Evolutionary conservation across 192 early-diverging fungal species (phyloP), one percentile per base, ranked within the genome.

Genomic region (Jimgerdemannia flammicorona): DNA sequence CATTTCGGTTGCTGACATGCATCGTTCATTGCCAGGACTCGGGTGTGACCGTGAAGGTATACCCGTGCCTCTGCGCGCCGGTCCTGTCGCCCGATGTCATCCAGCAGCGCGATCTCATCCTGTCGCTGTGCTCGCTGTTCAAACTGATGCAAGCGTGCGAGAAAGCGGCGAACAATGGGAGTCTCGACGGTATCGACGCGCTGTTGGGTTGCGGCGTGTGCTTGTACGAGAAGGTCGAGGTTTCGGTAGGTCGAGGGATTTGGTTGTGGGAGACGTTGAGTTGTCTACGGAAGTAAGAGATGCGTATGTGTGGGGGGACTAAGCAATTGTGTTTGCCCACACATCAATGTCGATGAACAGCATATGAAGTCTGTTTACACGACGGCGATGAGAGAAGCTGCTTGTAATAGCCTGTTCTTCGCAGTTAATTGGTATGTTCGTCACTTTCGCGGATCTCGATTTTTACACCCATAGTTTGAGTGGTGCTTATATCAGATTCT

Each of bases 71-170:
- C 3, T 83, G 83, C 41, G 79, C 79, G 20, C 79, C 83, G 1
- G 6, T 76, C 17, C 49, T 75, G 3, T 70, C 70, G 11, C 7
- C 70, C 3, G 69, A 76, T 14, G 71, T 75, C 11, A 41, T 72
- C 17, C 70, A 76, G 4, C 70, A 78, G 14, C 73, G 72, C 3
- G 83, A 83, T 71, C 77, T 68, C 8, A 49, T 91, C 2, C 77
- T 90, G 1, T 87, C 88, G 17, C 81, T 93, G 9, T 91, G 90
- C 63, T 87, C 93, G 3, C 71, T 91, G 40, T 84, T 95, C 67
- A 90, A 91, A 66, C 79, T 95, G 40, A 74, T 93, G 40, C 93
- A 95, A 76, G 88, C 86, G 1, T 92, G 91, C 71, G 90, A 92
- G 59, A 91, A 92, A 67, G 81, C 84, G 0, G 76, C 85, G 7